Percentiles rank a stretch among this genome's conserved stretches.
phyloP scores from a whole-genome alignment of 441 rosid species.

The Bruguiera hainesii region DNA sequence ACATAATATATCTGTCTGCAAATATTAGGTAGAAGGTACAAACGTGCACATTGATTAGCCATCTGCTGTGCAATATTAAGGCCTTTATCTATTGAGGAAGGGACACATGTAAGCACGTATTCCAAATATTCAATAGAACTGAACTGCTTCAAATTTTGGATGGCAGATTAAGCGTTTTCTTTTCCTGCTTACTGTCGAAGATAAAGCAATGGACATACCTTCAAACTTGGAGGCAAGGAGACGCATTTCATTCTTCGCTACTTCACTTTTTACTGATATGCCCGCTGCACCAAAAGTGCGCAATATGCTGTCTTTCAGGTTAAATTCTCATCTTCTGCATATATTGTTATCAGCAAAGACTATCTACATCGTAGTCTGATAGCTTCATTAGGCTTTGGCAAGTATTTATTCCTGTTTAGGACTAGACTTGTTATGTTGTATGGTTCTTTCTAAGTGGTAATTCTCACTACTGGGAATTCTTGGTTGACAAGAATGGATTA shows the following conservation, averaged over 20 bases:
- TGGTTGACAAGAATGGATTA: no score
- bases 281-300: conserved; percentile 85
- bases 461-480: no score
- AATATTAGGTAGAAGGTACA: neutral
- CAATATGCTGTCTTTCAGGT: conserved; percentile 98
- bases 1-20: no score
- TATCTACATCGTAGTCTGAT: neutral
- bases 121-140: neutral
- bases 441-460: neutral
- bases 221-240: conserved; percentile 84
- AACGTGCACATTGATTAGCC: neutral
- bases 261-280: conserved; percentile 95
- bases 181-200: conserved; percentile 74
- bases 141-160: conserved; percentile 26
- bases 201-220: conserved; percentile 92
- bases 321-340: conserved; percentile 24
- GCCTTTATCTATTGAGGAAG: neutral
- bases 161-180: conserved; percentile 79
- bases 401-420: neutral
- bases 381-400: conserved; percentile 14
- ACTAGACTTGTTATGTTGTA: conserved; percentile 7
- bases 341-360: conserved; percentile 14
- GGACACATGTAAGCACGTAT: neutral
- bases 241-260: conserved; percentile 92
- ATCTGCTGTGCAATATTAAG: neutral